Evolutionary conservation across 306 rosid genomes (phyloP).

Genomic region (Cucumis cinereus): DNA sequence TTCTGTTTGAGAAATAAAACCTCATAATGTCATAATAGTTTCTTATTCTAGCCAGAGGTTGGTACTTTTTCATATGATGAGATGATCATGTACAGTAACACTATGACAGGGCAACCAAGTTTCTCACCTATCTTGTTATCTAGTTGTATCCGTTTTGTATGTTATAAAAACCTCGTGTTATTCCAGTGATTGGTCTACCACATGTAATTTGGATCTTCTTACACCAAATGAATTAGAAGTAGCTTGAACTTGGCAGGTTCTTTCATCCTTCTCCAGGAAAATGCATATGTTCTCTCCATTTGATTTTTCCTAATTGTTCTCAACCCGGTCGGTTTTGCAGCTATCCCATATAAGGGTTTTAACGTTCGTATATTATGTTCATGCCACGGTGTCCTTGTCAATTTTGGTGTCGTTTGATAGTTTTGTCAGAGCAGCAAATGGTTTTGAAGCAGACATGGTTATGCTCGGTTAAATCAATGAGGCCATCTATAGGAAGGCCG

Average conservation of each 20-base stretch:
- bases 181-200: slow-evolving; percentile 3
- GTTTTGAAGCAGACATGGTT: neutral
- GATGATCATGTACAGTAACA: slow-evolving; percentile 7
- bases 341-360: neutral
- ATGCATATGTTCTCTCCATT: neutral
- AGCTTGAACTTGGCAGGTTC: neutral
- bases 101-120: neutral
- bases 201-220: slow-evolving; percentile 5
- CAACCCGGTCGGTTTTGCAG: neutral
- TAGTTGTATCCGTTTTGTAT: neutral
- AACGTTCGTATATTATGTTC: neutral
- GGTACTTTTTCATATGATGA: neutral
- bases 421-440: neutral
- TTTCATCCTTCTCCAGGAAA: neutral
- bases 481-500: neutral
- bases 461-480: neutral
- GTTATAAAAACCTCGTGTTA: neutral
- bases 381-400: neutral
- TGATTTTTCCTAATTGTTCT: neutral
- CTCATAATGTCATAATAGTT: neutral
- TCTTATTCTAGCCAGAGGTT: neutral
- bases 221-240: neutral
- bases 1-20: neutral
- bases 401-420: neutral
- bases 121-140: slow-evolving; percentile 4